Evolutionary conservation across 2,329 filamentous ascomycete genomes (phyloP), one percentile per base, ranked within the genome.

Genomic region (Zymoseptoria tritici): DNA sequence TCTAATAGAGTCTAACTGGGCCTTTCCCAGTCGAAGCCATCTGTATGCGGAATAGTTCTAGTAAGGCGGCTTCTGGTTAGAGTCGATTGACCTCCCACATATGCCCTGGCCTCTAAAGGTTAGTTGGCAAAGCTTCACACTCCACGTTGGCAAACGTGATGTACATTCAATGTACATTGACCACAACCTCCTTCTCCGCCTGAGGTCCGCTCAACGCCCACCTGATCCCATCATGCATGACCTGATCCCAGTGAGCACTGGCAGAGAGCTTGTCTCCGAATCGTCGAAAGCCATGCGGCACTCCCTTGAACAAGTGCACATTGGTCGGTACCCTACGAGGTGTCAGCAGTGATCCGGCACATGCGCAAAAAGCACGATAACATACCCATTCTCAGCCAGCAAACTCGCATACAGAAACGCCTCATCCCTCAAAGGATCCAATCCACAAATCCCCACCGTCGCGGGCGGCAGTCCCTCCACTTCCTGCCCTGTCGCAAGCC

Each of bases 281-380:
- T 9, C 76, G 81, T 51, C 77, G 69, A 64, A 82, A 82, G 0
- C 77, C 78, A 70, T 84, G 82, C 0, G 82, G 82, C 0, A 84
- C 69, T 0, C 82, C 81, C 24, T 72, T 76, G 67, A 83, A 83
- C 0, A 84, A 62, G 58, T 76, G 71, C 0, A 79, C 69, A 57
- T 80, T 71, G 0, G 80, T 82, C 0, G 81, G 76, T 0, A 84
- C 79, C 21, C 60, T 22, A 22, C 21, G 21, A 22, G 4, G 4
- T 22, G 21, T 22, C 21, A 22, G 21, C 21, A 22, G 21, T 22
- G 21, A 22, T 22, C 21, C 21, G 21, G 21, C 21, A 22, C 21
- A 22, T 4, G 21, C 4, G 21, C 21, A 22, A 22, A 22, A 4
- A 22, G 4, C 2, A 22, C 21, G 21, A 4, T 22, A 4, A 4